Base-by-base conservation (phyloP, 1,139 yeast species). In the Suhomyces chickasaworum region DNA sequence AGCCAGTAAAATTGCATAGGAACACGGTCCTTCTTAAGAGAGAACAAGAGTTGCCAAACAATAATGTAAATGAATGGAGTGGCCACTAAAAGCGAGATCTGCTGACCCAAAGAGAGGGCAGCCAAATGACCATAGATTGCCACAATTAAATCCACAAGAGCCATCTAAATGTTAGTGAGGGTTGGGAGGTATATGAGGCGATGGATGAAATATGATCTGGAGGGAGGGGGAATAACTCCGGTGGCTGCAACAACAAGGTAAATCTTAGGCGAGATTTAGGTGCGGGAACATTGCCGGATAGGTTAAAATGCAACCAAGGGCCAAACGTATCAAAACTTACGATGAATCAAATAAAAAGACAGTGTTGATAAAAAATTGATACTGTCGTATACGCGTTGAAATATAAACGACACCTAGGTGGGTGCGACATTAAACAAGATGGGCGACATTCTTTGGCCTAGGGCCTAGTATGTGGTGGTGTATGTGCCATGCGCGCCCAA, bases 1-100 rank as follows among this genome's bases (percentile, higher is more conserved):
- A 93, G 73, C 86, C 91, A 86, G 73, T 93, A 86, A 64, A 89
- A 89, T 7, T 89, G 98, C 56, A 93, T 66, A 6, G 99, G 99
- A 13, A 82, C 95, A 53, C 93, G 74, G 65, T 87, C 95, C 48
- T 79, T 87, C 67, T 93, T 79, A 45, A 87, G 63, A 8, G 89
- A 80, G 63, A 86, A 85, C 21, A 81, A 61, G 4, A 86, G 68
- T 71, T 90, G 97, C 83, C 85, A 83, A 25, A 78, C 60, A 35
- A 86, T 68, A 58, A 85, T 85, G 69, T 83, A 80, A 21, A 84
- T 58, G 57, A 80, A 77, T 10, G 84, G 84, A 42, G 81, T 53
- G 6, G 71, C 50, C 16, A 71, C 48, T n/a, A 75, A 44, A 3
- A 81, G 44, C 4, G 69, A 58, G 27, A 73, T 45, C 57, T 76